Conservation (phyloP, 2,329 filamentous ascomycete genomes). For the Colletotrichum kahawae region DNA sequence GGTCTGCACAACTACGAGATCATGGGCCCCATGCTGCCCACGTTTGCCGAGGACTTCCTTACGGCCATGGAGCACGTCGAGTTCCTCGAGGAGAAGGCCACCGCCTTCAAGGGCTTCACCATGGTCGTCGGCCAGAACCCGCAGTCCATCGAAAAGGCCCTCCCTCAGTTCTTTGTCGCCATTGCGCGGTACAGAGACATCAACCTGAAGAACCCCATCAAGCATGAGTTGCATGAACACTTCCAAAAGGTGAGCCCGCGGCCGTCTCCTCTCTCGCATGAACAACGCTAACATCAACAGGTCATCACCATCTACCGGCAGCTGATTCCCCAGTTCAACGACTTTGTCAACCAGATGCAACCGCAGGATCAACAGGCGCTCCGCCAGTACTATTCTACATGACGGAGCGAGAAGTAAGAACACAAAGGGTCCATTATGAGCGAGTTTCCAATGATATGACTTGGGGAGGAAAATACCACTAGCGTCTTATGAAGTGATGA, state of each 20-base stretch:
- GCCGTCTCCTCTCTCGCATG: slow-evolving; percentile 11
- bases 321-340: slow-evolving; percentile 63
- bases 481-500: slow-evolving; percentile 20
- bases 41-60: slow-evolving; percentile 84
- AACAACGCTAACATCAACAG: slow-evolving; percentile 35
- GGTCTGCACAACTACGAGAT: slow-evolving; percentile 79
- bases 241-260: slow-evolving; percentile 73
- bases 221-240: slow-evolving; percentile 70
- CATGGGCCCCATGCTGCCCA: slow-evolving; percentile 78
- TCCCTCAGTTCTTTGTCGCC: slow-evolving; percentile 81
- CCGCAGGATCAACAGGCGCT: slow-evolving; percentile 55
- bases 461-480: slow-evolving; percentile 22
- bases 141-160: slow-evolving; percentile 85
- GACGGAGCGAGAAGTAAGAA: neutral
- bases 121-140: slow-evolving; percentile 86
- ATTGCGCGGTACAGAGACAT: slow-evolving; percentile 81
- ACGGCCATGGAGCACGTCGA: slow-evolving; percentile 82
- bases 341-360: slow-evolving; percentile 57
- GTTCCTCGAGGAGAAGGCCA: slow-evolving; percentile 91
- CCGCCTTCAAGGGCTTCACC: slow-evolving; percentile 90
- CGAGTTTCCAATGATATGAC: slow-evolving; percentile 15
- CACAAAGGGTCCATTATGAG: slow-evolving; percentile 2
- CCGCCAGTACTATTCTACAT: slow-evolving; percentile 47
- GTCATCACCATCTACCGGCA: slow-evolving; percentile 60
- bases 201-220: slow-evolving; percentile 62